A percentile compares a stretch with the other conserved stretches of the same genome.
Conservation (phyloP, 1,284 basidiomycete species). For the Apiotrichum porosum region DNA sequence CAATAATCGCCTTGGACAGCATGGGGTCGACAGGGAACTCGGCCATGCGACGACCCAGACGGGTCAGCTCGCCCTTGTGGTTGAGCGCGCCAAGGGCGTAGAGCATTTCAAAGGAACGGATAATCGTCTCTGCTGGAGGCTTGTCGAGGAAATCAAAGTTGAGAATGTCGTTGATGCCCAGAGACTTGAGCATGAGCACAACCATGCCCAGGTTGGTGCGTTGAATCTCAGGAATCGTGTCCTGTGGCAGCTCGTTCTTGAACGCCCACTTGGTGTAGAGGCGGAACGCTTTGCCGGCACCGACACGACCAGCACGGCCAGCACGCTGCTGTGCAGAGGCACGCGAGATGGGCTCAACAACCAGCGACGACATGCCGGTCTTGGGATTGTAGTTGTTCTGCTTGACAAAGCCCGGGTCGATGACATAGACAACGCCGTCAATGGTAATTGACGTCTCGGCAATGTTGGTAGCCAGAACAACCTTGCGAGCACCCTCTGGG, state of each 20-base stretch:
- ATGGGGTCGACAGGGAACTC: slow-evolving; percentile 99
- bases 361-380: slow-evolving; percentile 91
- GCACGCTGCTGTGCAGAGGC: slow-evolving; percentile 96
- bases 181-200: slow-evolving; percentile 58
- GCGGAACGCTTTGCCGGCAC: slow-evolving; percentile 96
- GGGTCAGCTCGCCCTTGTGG: slow-evolving; percentile 91
- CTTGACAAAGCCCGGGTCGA: slow-evolving; percentile 96
- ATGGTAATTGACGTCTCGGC: slow-evolving; percentile 98
- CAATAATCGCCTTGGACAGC: slow-evolving; percentile 92
- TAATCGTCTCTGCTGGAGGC: slow-evolving; percentile 91
- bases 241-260: slow-evolving; percentile 58
- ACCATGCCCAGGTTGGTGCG: slow-evolving; percentile 51
- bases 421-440: slow-evolving; percentile 95
- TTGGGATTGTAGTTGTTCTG: slow-evolving; percentile 96
- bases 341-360: slow-evolving; percentile 90
- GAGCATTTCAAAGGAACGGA: slow-evolving; percentile 85
- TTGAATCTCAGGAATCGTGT: slow-evolving; percentile 59
- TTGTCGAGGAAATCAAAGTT: slow-evolving; percentile 62
- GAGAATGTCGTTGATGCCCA: slow-evolving; percentile 61
- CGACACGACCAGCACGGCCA: slow-evolving; percentile 93
- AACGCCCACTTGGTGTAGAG: slow-evolving; percentile 63
- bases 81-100: slow-evolving; percentile 96
- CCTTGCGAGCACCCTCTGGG: slow-evolving; percentile 90
- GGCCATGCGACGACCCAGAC: slow-evolving; percentile 93
- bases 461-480: slow-evolving; percentile 97